Base-by-base conservation (phyloP, 805 yeast genomes). In the Scheffersomyces coipomensis region DNA sequence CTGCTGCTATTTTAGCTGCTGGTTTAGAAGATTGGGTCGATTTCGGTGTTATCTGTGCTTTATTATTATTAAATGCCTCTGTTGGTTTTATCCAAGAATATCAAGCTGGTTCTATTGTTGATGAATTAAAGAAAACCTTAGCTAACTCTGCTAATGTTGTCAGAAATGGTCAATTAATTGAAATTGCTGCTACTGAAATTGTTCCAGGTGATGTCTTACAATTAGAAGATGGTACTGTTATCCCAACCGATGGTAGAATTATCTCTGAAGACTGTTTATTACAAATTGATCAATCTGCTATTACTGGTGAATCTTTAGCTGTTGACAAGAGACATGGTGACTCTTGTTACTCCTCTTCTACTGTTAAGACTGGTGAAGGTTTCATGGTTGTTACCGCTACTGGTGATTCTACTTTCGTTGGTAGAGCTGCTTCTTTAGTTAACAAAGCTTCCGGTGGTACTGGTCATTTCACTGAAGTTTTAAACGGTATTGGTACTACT, bases 21-120 rank as follows among this genome's bases (percentile, higher is more conserved):
- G 96, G 96, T 83, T 78, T 88, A 58, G 88, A 88, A 75, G 97
- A 90, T 76, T 89, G 97, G 97, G 96, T 89, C 62, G 97, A 89
- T 80, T 89, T 89, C 77, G 97, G 97, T 81, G 97, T 89, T 66
- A 89, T 89, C 65, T 81, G 87, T 70, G 97, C 85, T 72, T 73
- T 89, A 56, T 76, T 89, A 57, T 55, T 83, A 68, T 80, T 89
- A 65, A 89, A 89, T 73, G 97, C 97, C 50, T 72, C 74, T 58
- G 97, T 89, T 67, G 97, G 97, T 80, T 89, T 89, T 83, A 77
- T 88, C 55, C 97, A 89, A 77, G 97, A 89, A 73, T 90, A 74
- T 85, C 96, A 89, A 75, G 97, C 97, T 52, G 97, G 97, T 77
- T 88, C 96, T 48, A 89, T 89, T 78, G 97, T 89, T 55, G 96